Evolutionary conservation across 768 basidiomycete genomes (phyloP).

Genomic region (Hygrophoropsis aurantiaca): DNA sequence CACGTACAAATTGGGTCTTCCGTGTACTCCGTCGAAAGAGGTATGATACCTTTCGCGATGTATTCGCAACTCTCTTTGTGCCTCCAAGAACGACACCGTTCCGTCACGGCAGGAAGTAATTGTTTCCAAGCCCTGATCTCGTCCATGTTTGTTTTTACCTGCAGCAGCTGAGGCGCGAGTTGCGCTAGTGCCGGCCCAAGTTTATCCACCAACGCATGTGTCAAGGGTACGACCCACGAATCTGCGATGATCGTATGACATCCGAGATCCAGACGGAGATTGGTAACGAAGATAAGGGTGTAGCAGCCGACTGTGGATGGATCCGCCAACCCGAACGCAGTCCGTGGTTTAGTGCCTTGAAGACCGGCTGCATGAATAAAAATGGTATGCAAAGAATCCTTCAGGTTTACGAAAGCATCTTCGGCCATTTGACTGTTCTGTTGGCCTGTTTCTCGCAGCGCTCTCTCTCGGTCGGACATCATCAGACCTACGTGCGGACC

Average conservation of each 20-base stretch:
- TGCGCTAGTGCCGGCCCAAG: conserved; percentile 10
- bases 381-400: conserved; percentile 30
- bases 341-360: conserved; percentile 9
- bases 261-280: conserved; percentile 45
- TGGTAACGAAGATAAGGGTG: conserved; percentile 46
- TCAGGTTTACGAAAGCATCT: conserved; percentile 31
- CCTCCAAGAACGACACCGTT: conserved; percentile 54
- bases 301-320: conserved; percentile 18
- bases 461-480: conserved; percentile 33
- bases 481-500: conserved; percentile 27
- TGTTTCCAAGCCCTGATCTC: conserved; percentile 49
- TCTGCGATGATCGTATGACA: conserved; percentile 54
- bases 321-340: conserved; percentile 19
- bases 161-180: neutral
- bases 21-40: conserved; percentile 36
- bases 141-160: conserved; percentile 23
- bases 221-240: conserved; percentile 44
- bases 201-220: conserved; percentile 13
- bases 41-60: conserved; percentile 28
- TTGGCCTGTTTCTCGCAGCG: conserved; percentile 1
- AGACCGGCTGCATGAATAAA: conserved; percentile 26
- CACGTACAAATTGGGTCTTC: conserved; percentile 51
- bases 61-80: conserved; percentile 53
- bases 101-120: conserved; percentile 49
- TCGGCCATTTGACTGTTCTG: neutral